A percentile compares a stretch with the other conserved stretches of the same genome.
Conservation (phyloP, 768 basidiomycete species). For the Termitomyces sp. region DNA sequence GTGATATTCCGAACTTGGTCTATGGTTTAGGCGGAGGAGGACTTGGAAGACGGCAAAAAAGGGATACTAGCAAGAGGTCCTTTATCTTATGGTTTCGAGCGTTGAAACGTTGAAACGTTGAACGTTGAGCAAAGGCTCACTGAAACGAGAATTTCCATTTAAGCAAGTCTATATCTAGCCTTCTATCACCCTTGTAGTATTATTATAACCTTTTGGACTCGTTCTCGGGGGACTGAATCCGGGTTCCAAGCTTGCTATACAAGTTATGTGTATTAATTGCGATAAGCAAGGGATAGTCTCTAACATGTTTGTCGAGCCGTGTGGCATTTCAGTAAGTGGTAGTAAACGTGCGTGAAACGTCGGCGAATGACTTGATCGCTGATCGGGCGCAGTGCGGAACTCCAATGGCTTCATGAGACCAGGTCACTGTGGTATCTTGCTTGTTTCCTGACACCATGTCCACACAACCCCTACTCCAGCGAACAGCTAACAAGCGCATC, state of each 20-base stretch:
- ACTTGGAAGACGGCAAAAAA: too few relatives aligned
- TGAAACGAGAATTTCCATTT: background rate
- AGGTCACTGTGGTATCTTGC: background rate
- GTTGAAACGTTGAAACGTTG: too few relatives aligned
- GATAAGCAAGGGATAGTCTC: background rate
- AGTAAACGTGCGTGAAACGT: background rate
- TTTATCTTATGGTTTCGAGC: too few relatives aligned
- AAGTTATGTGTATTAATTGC: background rate
- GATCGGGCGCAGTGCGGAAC: background rate
- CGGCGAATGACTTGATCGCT: background rate
- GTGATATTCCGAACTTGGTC: background rate
- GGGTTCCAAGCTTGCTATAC: background rate
- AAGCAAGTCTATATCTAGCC: background rate
- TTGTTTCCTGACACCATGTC: slow-evolving; percentile 56
- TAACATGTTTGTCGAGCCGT: background rate
- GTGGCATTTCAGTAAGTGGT: background rate
- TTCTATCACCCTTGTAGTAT: background rate
- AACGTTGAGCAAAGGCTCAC: background rate
- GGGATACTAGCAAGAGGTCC: too few relatives aligned
- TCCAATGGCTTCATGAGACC: background rate
- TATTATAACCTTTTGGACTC: background rate
- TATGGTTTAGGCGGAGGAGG: too few relatives aligned
- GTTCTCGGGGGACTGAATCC: background rate
- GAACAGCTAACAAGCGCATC: slow-evolving; percentile 92
- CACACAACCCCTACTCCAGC: slow-evolving; percentile 94